Conservation (phyloP, 2,329 filamentous ascomycete genomes). For the Epichloe amarillans region DNA sequence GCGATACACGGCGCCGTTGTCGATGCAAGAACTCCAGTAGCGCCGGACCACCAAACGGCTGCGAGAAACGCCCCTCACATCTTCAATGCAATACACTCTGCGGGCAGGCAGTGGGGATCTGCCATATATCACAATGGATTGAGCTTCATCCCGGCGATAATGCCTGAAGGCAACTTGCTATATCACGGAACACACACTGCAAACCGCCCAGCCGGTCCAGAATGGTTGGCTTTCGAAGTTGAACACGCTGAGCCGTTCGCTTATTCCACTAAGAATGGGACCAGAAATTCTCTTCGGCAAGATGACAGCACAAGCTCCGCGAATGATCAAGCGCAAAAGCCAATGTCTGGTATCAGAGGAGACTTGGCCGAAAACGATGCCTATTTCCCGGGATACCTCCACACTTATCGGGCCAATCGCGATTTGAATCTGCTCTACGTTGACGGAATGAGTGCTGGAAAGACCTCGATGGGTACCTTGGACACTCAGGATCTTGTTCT, state of each 20-base stretch:
- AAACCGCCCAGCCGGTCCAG: slow-evolving; percentile 36
- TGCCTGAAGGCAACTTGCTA: slow-evolving; percentile 50
- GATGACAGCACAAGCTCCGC: not conserved
- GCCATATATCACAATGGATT: slow-evolving; percentile 65
- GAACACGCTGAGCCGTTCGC: slow-evolving; percentile 61
- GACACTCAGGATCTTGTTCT: slow-evolving; percentile 55
- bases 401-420: slow-evolving; percentile 48
- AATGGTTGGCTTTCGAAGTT: slow-evolving; percentile 67
- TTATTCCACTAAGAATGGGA: not conserved
- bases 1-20: not conserved
- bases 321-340: not conserved
- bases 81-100: slow-evolving; percentile 61
- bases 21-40: slow-evolving; percentile 11
- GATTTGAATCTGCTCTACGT: slow-evolving; percentile 51
- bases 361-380: not conserved
- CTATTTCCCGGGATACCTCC: slow-evolving; percentile 41
- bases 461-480: slow-evolving; percentile 50
- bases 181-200: slow-evolving; percentile 47
- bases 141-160: slow-evolving; percentile 51
- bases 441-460: slow-evolving; percentile 57
- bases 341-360: not conserved
- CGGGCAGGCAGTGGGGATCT: slow-evolving; percentile 62
- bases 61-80: slow-evolving; percentile 46
- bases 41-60: slow-evolving; percentile 25
- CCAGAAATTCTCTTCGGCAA: not conserved